These are phyloP conservation scores for Neurospora sp. DNA, from an alignment of 495 filamentous ascomycete species.

Conservation along the genomic window DNA sequence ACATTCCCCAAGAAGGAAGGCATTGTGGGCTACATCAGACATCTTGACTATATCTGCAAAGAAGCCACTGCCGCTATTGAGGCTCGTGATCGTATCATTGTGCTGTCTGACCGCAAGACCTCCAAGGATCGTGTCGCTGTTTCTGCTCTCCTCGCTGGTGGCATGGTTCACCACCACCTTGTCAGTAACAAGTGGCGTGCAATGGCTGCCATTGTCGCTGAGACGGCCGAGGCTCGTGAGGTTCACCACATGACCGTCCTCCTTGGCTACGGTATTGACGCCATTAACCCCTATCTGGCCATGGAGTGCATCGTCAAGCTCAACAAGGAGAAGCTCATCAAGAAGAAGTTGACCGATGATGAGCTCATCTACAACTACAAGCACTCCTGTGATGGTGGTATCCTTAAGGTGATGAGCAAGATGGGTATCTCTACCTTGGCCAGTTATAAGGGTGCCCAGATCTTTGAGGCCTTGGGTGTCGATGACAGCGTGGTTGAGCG, in stretches of 20 bases:
- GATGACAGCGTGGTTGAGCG: constrained; percentile 93
- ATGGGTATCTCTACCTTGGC: constrained; percentile 99
- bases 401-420: constrained; percentile 99
- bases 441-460: constrained; percentile 98
- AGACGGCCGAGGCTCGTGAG: constrained; percentile 95
- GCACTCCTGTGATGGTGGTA: constrained; percentile 94
- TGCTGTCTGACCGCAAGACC: constrained; percentile 85
- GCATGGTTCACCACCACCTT: constrained; percentile 94
- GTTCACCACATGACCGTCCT: constrained; percentile 99
- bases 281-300: constrained; percentile 92
- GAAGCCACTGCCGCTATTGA: constrained; percentile 79
- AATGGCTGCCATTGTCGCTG: constrained; percentile 76
- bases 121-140: constrained; percentile 77
- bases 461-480: constrained; percentile 97
- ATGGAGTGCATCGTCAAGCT: constrained; percentile 99
- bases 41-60: constrained; percentile 82
- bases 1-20: constrained; percentile 90
- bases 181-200: constrained; percentile 96
- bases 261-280: constrained; percentile 92
- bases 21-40: constrained; percentile 74
- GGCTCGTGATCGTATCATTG: constrained; percentile 73
- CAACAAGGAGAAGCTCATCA: constrained; percentile 88
- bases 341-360: constrained; percentile 72
- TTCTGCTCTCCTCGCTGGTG: constrained; percentile 81
- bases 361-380: constrained; percentile 93